Evolutionary conservation across 2,329 filamentous ascomycete genomes (phyloP), one percentile per base, ranked within the genome.

Genomic region (Sporothrix sp.): DNA sequence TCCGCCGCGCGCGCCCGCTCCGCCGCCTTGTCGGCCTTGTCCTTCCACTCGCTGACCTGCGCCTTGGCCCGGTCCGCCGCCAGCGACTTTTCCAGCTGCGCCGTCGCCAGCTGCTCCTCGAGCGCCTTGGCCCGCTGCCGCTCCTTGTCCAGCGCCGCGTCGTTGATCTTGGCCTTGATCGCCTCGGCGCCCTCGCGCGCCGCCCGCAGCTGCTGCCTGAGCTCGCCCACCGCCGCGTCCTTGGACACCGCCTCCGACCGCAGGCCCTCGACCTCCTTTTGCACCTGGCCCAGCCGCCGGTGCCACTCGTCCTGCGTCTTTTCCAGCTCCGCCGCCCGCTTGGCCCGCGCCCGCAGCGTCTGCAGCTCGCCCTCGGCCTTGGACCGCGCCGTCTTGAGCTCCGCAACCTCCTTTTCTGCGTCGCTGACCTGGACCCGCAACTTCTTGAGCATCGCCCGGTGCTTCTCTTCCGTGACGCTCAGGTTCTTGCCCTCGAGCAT

Each of bases 401-500:
- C 80, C 48, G 69, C 75, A 59, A 80, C 66, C 49, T 79, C 75
- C 61, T 79, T 84, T 55, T 87, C 85, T 32, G 79, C 75, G 43
- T 85, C 79, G 10, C 75, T 69, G 13, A 85, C 65, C 60, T 85
- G 84, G 20, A 72, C 69, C 38, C 82, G 79, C 52, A 97, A 68
- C 61, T 87, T 90, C 66, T 93, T 95, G 60, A 97, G 86, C 4
- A 84, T 82, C 6, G 79, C 79, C 54, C 91, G 75, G 56, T 94
- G 83, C 61, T 89, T 88, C 65, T 96, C 79, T 64, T 98, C 93
- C 0, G 79, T 85, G 59, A 84, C 86, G 1, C 88, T 90, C 8
- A 97, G 74, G 58, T 85, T 89, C 59, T 93, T 86, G 0, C 94
- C 93, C 69, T 98, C 93, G 59, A 95, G 84, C 74, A 98, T 85